Evolutionary conservation across 176 grass and related monocot genomes (phyloP), one percentile per base, ranked within the genome.

Genomic region (Aegilops umbellulata): DNA sequence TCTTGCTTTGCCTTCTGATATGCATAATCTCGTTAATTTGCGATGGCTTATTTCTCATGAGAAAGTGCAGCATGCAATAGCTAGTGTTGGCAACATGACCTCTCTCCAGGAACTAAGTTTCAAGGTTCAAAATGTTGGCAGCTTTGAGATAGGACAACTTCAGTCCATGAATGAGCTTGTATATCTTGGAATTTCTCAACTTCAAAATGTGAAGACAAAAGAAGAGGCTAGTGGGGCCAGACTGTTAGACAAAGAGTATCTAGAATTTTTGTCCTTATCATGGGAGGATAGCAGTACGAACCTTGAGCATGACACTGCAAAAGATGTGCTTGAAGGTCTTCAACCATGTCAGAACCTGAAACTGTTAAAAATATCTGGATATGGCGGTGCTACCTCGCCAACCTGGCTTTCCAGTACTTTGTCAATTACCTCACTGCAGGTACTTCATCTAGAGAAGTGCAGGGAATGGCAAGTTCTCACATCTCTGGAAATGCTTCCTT

Each of bases 281-380:
- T 92, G 90, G 90, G 5, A 73, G 14, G 0, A 49, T 65, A 65
- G 0, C 15, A n/a, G 46, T 1, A 35, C 1, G 34, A 35, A 7
- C 34, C 34, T 35, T 35, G 6, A 35, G 0, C 6, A 1, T 1
- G 34, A 35, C 1, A 7, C 6, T 1, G 64, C 69, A 60, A 5
- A 60, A 19, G 36, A 30, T 76, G 82, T 90, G 13, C 60, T 92
- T 15, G 80, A 89, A 26, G 80, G 58, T 39, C 91, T 90, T 46
- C 62, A 84, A 25, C 91, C 87, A 65, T 17, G 80, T 74, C 12
- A 2, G 2, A 61, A 82, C 7, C 32, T 90, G 2, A 39, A 39
- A 39, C 2, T 0, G 0, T 49, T 93, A 5, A 2, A 32, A 11
- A 67, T 92, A 7, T 14, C 4, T 11, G 75, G 80, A 3, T 92